Percentiles rank a stretch among this genome's conserved stretches.
phyloP scores from a whole-genome alignment of 805 yeast species.

The Candida ovalis region DNA sequence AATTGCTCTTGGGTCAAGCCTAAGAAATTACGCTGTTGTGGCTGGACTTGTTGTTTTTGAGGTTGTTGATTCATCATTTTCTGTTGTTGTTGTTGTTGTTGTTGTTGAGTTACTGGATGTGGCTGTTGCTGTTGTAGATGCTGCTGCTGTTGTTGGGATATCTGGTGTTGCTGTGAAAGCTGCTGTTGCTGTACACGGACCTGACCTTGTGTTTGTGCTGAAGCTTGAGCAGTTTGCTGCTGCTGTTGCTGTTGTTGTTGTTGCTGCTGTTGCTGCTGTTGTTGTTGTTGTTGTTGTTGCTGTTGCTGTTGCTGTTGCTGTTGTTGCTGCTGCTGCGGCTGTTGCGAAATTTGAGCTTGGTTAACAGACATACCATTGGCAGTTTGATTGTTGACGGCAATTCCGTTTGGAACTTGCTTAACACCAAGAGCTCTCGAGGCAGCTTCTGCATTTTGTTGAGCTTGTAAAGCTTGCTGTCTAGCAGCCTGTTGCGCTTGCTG shows the following conservation, averaged over 20 bases:
- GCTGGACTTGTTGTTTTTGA: conserved; percentile 3
- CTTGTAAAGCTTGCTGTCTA: conserved; percentile 7
- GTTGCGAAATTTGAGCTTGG: conserved; percentile 2
- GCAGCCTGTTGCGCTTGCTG: conserved; percentile 21
- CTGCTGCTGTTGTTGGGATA: neutral
- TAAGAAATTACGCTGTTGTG: conserved; percentile 21
- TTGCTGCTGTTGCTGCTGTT: no score
- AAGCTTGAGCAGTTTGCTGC: conserved; percentile 10
- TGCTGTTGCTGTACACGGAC: conserved; percentile 1
- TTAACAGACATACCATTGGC: neutral
- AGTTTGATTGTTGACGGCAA: neutral
- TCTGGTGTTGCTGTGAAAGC: neutral
- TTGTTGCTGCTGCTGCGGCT: neutral
- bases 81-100: conserved; percentile 17
- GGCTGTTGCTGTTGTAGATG: conserved; percentile 17
- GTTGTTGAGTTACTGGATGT: conserved; percentile 10
- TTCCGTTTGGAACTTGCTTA: conserved; percentile 3
- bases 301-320: conserved; percentile 6
- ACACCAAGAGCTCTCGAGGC: conserved; percentile 9
- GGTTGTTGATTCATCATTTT: conserved; percentile 11
- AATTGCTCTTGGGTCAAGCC: conserved; percentile 29
- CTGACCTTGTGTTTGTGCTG: neutral
- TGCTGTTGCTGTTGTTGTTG: conserved; percentile 17
- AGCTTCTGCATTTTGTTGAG: conserved; percentile 19
- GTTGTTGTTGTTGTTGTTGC: neutral